A percentile compares a stretch with the other conserved stretches of the same genome.
Conservation (phyloP, 441 rosid species). For the Gossypium trilobum region DNA sequence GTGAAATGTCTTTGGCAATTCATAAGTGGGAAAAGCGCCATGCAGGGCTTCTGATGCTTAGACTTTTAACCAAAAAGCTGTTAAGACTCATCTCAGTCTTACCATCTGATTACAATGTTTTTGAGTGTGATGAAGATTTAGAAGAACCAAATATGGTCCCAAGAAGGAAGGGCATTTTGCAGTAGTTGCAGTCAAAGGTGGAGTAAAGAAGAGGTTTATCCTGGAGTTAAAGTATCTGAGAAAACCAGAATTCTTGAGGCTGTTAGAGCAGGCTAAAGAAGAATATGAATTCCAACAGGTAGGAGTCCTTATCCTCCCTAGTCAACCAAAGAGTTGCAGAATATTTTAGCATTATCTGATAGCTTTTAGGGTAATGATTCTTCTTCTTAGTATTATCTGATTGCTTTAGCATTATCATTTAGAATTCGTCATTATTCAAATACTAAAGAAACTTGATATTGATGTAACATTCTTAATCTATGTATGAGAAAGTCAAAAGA, state of each 20-base stretch:
- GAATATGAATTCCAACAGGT: constrained; percentile 49
- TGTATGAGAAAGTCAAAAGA: neutral
- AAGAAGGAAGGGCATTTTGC: constrained; percentile 34
- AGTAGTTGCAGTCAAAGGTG: constrained; percentile 28
- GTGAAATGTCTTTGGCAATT: neutral
- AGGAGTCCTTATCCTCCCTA: constrained; percentile 54
- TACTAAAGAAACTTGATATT: neutral
- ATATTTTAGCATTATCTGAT: neutral
- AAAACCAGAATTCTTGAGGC: constrained; percentile 38
- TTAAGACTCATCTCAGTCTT: constrained; percentile 14
- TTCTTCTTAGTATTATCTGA: neutral
- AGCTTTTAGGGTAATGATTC: neutral
- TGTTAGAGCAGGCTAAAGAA: constrained; percentile 43
- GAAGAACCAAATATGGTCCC: constrained; percentile 21
- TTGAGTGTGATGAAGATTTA: constrained; percentile 9
- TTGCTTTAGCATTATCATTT: neutral
- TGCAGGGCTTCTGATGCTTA: constrained; percentile 22
- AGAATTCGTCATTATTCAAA: neutral
- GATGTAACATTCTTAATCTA: neutral
- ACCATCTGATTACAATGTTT: neutral
- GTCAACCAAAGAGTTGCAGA: constrained; percentile 49
- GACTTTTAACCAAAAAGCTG: constrained; percentile 25
- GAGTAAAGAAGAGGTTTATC: constrained; percentile 38
- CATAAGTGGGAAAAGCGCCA: constrained; percentile 15
- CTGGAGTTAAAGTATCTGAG: constrained; percentile 35